These are phyloP conservation scores for Flaveria ramosissima DNA, from an alignment of 129 eudicot genomes.

Conservation along the genomic window DNA sequence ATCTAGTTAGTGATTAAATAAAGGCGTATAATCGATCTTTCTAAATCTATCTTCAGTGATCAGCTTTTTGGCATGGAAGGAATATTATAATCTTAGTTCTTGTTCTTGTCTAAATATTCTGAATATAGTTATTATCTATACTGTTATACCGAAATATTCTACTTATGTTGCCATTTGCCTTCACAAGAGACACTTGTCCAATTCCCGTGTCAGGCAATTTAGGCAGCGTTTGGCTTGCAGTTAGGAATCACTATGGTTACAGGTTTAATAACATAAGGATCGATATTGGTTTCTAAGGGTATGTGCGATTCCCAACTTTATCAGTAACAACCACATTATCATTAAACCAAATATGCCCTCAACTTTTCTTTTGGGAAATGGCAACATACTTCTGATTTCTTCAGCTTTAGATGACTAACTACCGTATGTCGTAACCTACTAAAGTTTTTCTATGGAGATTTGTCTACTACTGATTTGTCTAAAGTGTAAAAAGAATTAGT, in stretches of 20 bases:
- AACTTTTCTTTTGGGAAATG: neutral
- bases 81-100: neutral
- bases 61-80: neutral
- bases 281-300: no score
- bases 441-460: neutral
- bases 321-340: neutral
- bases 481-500: no score
- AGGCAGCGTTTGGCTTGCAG: no score
- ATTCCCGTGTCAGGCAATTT: no score
- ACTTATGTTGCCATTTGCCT: no score
- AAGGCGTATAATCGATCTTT: neutral
- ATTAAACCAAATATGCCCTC: neutral
- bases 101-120: neutral
- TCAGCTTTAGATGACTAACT: no score
- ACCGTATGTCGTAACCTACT: neutral
- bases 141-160: no score
- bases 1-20: neutral
- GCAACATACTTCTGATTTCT: neutral
- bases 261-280: no score
- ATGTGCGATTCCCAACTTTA: neutral
- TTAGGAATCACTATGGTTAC: no score
- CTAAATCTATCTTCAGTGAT: neutral
- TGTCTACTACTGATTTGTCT: neutral
- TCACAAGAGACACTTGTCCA: no score
- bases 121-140: neutral